A percentile compares a stretch with the other conserved stretches of the same genome.
phyloP scores from a whole-genome alignment of 176 grass and related monocot genomes.

The Metroxylon sagu region DNA sequence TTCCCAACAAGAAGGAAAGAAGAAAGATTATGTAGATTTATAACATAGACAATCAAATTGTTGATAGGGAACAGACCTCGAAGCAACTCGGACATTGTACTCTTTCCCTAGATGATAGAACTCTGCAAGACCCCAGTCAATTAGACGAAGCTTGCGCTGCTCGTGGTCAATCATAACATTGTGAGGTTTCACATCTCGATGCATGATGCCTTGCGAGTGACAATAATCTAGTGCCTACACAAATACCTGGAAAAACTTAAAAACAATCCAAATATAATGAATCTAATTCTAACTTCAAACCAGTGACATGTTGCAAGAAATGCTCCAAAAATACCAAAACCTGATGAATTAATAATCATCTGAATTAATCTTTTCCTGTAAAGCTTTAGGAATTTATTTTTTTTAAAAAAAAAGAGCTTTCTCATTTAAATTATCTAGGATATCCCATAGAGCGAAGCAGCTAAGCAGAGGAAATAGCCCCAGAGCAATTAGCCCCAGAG shows the following conservation, averaged over 20 bases:
- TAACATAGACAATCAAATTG: neutral
- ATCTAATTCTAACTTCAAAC: neutral
- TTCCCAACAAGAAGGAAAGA: too few species aligned
- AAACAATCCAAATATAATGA: conserved; percentile 31
- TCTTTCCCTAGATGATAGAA: conserved; percentile 93
- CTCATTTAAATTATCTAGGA: too few species aligned
- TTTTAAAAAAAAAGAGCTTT: too few species aligned
- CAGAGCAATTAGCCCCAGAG: too few species aligned
- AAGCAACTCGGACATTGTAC: conserved; percentile 96
- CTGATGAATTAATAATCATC: too few species aligned
- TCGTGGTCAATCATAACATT: conserved; percentile 98
- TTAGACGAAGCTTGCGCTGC: conserved; percentile 71
- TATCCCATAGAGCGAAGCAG: too few species aligned
- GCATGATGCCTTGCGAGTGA: conserved; percentile 95
- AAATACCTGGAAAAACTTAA: conserved; percentile 57
- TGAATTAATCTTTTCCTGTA: too few species aligned
- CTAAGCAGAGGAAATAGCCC: too few species aligned
- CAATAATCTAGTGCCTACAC: conserved; percentile 93
- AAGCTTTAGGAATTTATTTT: too few species aligned
- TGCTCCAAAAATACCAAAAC: too few species aligned
- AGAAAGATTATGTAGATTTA: too few species aligned
- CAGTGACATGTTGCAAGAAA: too few species aligned
- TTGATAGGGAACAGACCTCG: conserved; percentile 41
- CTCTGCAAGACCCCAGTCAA: conserved; percentile 97
- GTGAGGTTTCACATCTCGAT: conserved; percentile 92